Evolutionary conservation across 2,329 filamentous ascomycete species (phyloP).

Genomic region (Aureobasidium lini): DNA sequence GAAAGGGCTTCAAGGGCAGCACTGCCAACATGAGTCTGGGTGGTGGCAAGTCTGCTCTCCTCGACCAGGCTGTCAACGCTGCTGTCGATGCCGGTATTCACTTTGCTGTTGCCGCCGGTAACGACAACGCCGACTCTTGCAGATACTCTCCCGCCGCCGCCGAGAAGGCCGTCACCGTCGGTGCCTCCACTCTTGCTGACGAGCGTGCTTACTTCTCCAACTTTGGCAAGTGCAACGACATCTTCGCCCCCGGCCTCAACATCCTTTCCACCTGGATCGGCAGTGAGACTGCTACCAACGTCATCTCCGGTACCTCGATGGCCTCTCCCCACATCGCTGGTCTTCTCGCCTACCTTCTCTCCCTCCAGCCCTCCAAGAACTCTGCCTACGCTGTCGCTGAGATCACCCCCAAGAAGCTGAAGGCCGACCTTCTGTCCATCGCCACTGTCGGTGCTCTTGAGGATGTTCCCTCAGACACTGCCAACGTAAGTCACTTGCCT

Average conservation of each 20-base stretch:
- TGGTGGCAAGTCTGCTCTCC: conserved; percentile 88
- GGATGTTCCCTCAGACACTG: conserved; percentile 78
- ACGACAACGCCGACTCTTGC: conserved; percentile 98
- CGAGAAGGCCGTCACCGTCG: conserved; percentile 86
- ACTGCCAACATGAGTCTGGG: conserved; percentile 99
- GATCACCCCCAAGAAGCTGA: conserved; percentile 90
- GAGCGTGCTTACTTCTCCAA: conserved; percentile 99
- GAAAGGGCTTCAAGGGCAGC: conserved; percentile 96
- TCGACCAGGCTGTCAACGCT: conserved; percentile 89
- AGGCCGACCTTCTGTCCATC: conserved; percentile 76
- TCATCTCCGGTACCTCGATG: conserved; percentile 99
- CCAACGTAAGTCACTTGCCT: conserved; percentile 54
- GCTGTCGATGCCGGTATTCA: conserved; percentile 87
- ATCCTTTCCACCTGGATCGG: conserved; percentile 98
- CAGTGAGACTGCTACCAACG: conserved; percentile 92
- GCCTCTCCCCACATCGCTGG: conserved; percentile 94
- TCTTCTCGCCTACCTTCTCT: conserved; percentile 96
- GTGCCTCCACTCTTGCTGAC: conserved; percentile 86
- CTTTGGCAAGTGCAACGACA: conserved; percentile 98
- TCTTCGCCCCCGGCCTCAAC: conserved; percentile 95
- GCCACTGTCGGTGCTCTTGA: conserved; percentile 70
- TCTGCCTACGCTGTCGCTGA: conserved; percentile 85
- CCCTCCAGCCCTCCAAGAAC: conserved; percentile 81
- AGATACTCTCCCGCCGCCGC: conserved; percentile 97
- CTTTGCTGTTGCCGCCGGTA: conserved; percentile 96